Percentiles rank a stretch among this genome's conserved stretches.
Conservation (phyloP, 139 green algal genomes). For the Marvania coccoides region DNA sequence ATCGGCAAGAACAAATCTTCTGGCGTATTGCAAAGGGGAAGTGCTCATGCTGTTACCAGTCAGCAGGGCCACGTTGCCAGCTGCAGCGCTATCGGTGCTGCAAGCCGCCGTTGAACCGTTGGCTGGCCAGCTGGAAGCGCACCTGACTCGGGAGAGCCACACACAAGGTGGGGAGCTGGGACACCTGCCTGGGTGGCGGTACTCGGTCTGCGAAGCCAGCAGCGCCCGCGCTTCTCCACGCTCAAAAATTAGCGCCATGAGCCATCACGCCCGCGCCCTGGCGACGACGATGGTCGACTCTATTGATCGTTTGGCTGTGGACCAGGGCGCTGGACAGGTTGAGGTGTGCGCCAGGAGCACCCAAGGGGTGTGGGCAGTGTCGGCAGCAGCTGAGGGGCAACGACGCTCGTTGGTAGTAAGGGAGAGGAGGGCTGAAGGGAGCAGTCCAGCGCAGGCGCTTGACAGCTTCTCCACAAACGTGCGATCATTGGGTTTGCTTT, state of each 20-base stretch:
- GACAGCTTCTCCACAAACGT: no score
- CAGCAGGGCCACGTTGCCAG: background rate
- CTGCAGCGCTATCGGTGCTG: background rate
- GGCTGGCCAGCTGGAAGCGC: background rate
- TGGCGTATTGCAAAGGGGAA: background rate
- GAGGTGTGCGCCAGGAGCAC: background rate
- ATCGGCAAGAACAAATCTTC: background rate
- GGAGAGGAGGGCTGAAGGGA: background rate
- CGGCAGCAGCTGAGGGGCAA: background rate
- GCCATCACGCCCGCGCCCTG: constrained; percentile 15
- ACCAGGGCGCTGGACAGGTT: background rate
- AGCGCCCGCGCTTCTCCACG: constrained; percentile 5
- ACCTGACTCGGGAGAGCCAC: background rate
- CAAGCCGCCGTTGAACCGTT: background rate
- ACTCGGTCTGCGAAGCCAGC: background rate
- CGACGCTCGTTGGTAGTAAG: background rate
- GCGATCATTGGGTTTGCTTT: no score
- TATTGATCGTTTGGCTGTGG: background rate
- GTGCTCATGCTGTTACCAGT: background rate
- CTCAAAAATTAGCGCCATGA: constrained; percentile 23
- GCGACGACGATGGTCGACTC: background rate
- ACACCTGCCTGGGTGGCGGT: constrained; percentile 25
- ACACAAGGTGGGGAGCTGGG: background rate
- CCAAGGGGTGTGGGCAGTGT: background rate
- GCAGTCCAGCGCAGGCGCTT: no score